Base-by-base conservation (phyloP, 1,284 basidiomycete species). In the Leccinum glutinopallens region DNA sequence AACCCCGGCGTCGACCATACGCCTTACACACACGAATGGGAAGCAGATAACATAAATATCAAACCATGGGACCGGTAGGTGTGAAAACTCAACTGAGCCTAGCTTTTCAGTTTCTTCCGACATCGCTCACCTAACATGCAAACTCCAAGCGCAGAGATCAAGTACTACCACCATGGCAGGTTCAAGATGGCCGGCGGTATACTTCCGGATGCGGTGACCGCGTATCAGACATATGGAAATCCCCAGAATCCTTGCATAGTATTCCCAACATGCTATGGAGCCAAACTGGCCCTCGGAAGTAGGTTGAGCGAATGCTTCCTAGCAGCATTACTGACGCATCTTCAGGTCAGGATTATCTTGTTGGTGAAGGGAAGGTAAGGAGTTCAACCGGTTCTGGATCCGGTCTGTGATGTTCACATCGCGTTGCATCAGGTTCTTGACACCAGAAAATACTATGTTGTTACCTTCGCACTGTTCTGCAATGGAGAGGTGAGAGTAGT, bases 381-480 rank as follows among this genome's bases (percentile, higher is more conserved):
- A 22, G 46, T 12, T n/a, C 33, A 41, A 33, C 29, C 37, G 13
- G 57, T 32, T 43, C 12, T 59, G 19, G 37, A 13, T n/a, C n/a
- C 9, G 58, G 19, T 19, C 3, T 7, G 33, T n/a, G 65, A n/a
- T 33, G 5, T 57, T 57, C 17, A 69, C 46, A 46, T 29, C 25
- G 4, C 35, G 13, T n/a, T 32, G 46, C 12, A 15, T 58, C 62
- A 82, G 81, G 80, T 78, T 17, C 74, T 86, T 56, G 79, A 85
- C 69, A 79, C 84, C 2, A 72, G 67, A 22, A 81, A 81, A 65
- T 86, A 84, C 65, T 85, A 78, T 63, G 71, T 86, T 35, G 83
- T 86, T 10, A 85, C 85, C 2, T 80, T 86, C 65, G 83, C 84
- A 0, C 69, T 86, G 39, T 86, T 86, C 67, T 83, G 81, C 37